Evolutionary conservation across 345 rosid genomes (phyloP).

Genomic region (Corymbia maculata): DNA sequence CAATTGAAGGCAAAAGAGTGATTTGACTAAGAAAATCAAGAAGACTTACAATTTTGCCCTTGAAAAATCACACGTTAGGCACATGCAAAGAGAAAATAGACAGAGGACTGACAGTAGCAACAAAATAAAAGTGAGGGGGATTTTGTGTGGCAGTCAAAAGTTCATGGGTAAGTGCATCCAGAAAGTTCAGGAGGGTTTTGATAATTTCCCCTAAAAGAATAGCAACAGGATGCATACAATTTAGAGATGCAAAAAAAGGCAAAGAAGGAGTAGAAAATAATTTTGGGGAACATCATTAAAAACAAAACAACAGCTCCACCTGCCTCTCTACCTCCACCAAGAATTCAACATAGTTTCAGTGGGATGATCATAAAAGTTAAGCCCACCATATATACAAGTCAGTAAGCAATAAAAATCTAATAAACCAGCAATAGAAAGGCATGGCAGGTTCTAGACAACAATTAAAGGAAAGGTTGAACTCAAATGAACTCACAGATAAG

Average conservation of each 20-base stretch:
- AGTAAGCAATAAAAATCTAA: neutral
- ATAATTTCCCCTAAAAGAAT: neutral
- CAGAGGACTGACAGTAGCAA: neutral
- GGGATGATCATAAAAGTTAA: neutral
- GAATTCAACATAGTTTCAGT: neutral
- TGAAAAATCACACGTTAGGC: neutral
- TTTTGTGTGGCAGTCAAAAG: neutral
- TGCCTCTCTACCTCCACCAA: neutral
- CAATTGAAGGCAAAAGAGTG: neutral
- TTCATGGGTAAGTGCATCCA: neutral
- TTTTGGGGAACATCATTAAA: neutral
- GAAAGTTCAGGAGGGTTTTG: neutral
- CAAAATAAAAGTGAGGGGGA: neutral
- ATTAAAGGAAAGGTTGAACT: neutral
- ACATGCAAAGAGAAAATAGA: neutral
- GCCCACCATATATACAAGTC: neutral
- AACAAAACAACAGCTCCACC: neutral
- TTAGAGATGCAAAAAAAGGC: neutral
- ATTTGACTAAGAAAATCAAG: neutral
- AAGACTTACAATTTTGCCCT: neutral
- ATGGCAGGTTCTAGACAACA: neutral
- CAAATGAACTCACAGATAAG: neutral
- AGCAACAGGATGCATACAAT: neutral
- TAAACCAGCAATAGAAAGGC: neutral
- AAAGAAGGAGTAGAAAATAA: neutral